A percentile compares a stretch with the other conserved stretches of the same genome.
These are phyloP conservation scores for Hirsutella rhossiliensis DNA, from an alignment of 2,329 filamentous ascomycete species.

Conservation along the genomic window DNA sequence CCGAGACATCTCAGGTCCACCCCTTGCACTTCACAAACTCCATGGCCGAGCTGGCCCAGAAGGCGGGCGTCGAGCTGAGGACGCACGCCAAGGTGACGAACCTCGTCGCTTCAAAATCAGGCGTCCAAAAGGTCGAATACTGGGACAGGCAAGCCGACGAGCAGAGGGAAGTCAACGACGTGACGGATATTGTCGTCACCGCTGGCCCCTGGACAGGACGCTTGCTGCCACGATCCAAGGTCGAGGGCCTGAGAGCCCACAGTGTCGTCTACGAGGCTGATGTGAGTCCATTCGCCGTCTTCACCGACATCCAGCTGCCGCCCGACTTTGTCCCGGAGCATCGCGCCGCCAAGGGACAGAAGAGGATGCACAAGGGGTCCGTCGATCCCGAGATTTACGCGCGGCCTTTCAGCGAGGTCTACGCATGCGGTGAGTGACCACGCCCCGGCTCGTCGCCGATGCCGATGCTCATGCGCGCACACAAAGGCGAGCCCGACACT, in stretches of 20 bases:
- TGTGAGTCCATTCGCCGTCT: conserved; percentile 65
- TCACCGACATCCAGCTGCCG: conserved; percentile 75
- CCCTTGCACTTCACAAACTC: conserved; percentile 80
- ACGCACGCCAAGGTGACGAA: conserved; percentile 54
- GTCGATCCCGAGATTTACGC: conserved; percentile 92
- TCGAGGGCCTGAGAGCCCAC: conserved; percentile 49
- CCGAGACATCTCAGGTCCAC: conserved; percentile 86
- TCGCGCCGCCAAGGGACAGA: conserved; percentile 32
- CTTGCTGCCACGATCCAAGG: conserved; percentile 43
- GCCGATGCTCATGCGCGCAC: neutral
- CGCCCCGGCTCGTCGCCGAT: neutral
- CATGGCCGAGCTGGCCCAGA: conserved; percentile 65
- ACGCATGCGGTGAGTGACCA: conserved; percentile 63
- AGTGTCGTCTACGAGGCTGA: conserved; percentile 53
- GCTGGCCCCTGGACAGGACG: conserved; percentile 53
- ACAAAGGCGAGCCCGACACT: conserved; percentile 61
- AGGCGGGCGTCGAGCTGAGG: conserved; percentile 55
- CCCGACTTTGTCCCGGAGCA: conserved; percentile 45
- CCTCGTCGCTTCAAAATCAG: conserved; percentile 43
- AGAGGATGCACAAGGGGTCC: conserved; percentile 42
- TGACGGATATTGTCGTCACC: conserved; percentile 43
- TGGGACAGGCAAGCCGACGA: conserved; percentile 32
- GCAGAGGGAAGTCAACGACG: conserved; percentile 23
- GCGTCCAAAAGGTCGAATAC: conserved; percentile 51
- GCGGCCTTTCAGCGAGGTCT: conserved; percentile 76